Conservation (phyloP, 2,329 filamentous ascomycete species). For the Elsinoe perseae region DNA sequence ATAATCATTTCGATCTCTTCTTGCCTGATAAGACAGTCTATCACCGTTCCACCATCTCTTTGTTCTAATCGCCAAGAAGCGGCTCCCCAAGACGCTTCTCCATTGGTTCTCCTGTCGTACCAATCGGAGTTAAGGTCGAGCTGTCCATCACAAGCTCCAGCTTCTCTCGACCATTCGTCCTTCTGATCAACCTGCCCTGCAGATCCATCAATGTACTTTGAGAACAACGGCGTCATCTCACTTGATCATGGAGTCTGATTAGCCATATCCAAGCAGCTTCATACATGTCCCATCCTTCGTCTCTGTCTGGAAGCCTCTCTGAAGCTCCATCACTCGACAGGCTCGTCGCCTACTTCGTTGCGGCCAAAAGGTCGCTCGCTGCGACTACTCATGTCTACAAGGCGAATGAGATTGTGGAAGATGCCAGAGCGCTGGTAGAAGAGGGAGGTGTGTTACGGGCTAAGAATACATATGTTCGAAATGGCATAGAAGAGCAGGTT, state of each 20-base stretch:
- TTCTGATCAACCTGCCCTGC: not conserved
- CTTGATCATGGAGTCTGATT: not conserved
- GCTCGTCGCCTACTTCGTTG: conserved; percentile 75
- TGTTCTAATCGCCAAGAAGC: not conserved
- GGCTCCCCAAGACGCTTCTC: not conserved
- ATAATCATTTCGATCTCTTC: too few relatives aligned
- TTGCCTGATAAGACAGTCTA: too few relatives aligned
- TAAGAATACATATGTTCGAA: conserved; percentile 38
- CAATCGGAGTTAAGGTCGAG: conserved; percentile 3
- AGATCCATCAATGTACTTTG: conserved; percentile 6
- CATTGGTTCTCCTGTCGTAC: not conserved
- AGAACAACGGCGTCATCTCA: not conserved
- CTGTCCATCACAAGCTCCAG: conserved; percentile 5
- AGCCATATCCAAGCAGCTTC: not conserved
- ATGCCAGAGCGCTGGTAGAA: conserved; percentile 67
- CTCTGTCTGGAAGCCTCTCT: conserved; percentile 35
- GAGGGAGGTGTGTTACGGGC: conserved; percentile 64
- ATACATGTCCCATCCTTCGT: conserved; percentile 26
- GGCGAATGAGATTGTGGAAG: conserved; percentile 76
- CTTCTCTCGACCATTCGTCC: not conserved
- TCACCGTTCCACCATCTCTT: too few relatives aligned
- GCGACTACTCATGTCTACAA: conserved; percentile 71
- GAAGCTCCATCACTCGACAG: conserved; percentile 55
- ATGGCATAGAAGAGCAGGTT: conserved; percentile 38
- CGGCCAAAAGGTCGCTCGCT: conserved; percentile 78